A percentile compares a stretch with the other conserved stretches of the same genome.
Conservation (phyloP, 2,329 filamentous ascomycete species). For the Cladosporium colombiae region DNA sequence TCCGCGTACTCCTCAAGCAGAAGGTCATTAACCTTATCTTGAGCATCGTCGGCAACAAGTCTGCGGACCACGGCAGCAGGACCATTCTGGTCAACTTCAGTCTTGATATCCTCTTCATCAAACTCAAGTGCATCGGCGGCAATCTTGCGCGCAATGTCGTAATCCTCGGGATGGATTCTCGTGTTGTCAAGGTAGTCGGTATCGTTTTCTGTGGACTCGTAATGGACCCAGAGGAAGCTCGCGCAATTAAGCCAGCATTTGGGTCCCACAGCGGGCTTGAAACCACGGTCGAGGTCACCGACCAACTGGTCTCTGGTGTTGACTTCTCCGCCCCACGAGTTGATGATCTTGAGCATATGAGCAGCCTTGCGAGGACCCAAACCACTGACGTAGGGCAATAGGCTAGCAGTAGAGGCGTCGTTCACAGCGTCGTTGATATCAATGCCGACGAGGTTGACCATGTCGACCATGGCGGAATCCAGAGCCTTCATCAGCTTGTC, state of each 20-base stretch:
- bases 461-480: constrained; percentile 97
- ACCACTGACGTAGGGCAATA: constrained; percentile 88
- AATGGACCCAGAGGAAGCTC: constrained; percentile 89
- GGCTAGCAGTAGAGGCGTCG: constrained; percentile 78
- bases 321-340: constrained; percentile 84
- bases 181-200: constrained; percentile 96
- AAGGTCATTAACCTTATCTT: constrained; percentile 93
- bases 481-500: constrained; percentile 85
- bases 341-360: constrained; percentile 83
- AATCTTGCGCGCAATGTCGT: constrained; percentile 97
- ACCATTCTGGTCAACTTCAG: constrained; percentile 87
- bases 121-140: constrained; percentile 94
- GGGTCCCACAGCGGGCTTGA: constrained; percentile 72
- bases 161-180: constrained; percentile 96
- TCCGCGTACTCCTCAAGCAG: constrained; percentile 96
- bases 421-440: constrained; percentile 89
- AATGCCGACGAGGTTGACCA: constrained; percentile 95
- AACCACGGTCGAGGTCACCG: constrained; percentile 70
- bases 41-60: constrained; percentile 90
- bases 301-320: constrained; percentile 84
- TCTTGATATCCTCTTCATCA: constrained; percentile 97
- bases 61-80: constrained; percentile 88
- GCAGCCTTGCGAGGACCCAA: constrained; percentile 90
- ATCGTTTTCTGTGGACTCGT: constrained; percentile 72
- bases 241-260: constrained; percentile 96